Evolutionary conservation across 129 eudicot species (phyloP), one percentile per base, ranked within the genome.

Genomic region (Calendula officinalis): DNA sequence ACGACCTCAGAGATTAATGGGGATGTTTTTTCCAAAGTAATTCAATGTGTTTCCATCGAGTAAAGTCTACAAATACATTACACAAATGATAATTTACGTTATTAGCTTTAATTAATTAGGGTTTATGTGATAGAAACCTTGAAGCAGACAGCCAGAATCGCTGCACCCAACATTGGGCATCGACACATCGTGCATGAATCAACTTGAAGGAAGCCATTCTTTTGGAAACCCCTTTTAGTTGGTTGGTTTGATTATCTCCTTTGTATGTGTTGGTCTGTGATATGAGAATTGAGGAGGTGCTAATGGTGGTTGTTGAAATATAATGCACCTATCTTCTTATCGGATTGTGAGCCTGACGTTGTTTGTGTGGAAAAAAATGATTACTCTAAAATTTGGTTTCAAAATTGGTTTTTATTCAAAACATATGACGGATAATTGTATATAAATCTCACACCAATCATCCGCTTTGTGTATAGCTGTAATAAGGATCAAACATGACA

Each of bases 121-220:
- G 11, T 5, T 49, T 0, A 8, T 32, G 33, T 3, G 4, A 37
- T 35, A 54, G 50, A 3, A 62, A 92, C 99, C 95, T 92, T 92
- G 86, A 92, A 92, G 96, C 96, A 92, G 72, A 92, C 99, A 71
- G 99, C 99, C 99, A 66, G 96, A 92, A 79, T 72, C 41, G 99
- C 99, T 2, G 99, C 99, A 7, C 99, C 99, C 61, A 92, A 79
- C 99, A 92, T 92, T 2, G 99, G n/a, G n/a, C n/a, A n/a, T n/a
- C n/a, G n/a, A n/a, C 99, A 96, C 99, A 92, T 41, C 99, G 76
- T 34, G 85, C 99, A 45, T 92, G 99, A 44, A 92, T 92, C 22
- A 92, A 79, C 81, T 92, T 95, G 34, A 52, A 61, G 11, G 97
- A 89, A 38, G 95, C 97, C 97, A 86, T 86, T 30, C 43, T 42